Percentiles rank a stretch among this genome's conserved stretches.
Conservation (phyloP, 441 rosid genomes). For the Isatis lusitanica region DNA sequence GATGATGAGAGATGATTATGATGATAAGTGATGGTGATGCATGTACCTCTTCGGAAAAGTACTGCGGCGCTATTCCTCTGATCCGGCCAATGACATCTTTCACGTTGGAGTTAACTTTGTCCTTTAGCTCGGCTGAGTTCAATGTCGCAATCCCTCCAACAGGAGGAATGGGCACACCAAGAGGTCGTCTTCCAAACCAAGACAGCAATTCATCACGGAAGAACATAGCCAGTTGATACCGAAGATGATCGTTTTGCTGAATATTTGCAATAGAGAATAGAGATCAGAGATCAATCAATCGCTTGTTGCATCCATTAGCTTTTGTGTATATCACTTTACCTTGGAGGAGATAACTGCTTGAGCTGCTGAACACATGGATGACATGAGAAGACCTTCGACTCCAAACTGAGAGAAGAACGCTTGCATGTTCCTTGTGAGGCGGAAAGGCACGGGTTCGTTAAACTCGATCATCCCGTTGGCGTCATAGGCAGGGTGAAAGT, state of each 20-base stretch:
- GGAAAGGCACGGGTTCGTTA: conserved; percentile 94
- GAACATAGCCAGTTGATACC: conserved; percentile 99
- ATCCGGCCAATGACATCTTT: conserved; percentile 73
- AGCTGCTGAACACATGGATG: conserved; percentile 90
- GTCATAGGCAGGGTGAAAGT: conserved; percentile 98
- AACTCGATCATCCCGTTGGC: conserved; percentile 92
- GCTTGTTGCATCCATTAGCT: background rate
- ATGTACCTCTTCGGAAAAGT: conserved; percentile 82
- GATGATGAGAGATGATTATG: background rate
- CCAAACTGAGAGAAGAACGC: conserved; percentile 95
- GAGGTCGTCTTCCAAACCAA: conserved; percentile 98
- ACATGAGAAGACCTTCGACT: conserved; percentile 95
- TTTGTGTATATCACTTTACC: conserved; percentile 44
- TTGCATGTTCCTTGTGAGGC: conserved; percentile 96
- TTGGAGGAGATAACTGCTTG: conserved; percentile 93
- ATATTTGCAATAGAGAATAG: background rate
- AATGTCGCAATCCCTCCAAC: conserved; percentile 63
- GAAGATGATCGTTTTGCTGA: conserved; percentile 89
- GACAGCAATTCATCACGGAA: conserved; percentile 94
- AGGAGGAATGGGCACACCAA: conserved; percentile 60
- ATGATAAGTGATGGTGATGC: background rate
- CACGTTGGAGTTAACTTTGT: conserved; percentile 76
- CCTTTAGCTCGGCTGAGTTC: conserved; percentile 79
- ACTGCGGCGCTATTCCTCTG: conserved; percentile 81
- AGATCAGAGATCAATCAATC: conserved; percentile 6